A percentile compares a stretch with the other conserved stretches of the same genome.
phyloP scores from a whole-genome alignment of 129 eudicot species.

The Scalesia atractyloides region DNA sequence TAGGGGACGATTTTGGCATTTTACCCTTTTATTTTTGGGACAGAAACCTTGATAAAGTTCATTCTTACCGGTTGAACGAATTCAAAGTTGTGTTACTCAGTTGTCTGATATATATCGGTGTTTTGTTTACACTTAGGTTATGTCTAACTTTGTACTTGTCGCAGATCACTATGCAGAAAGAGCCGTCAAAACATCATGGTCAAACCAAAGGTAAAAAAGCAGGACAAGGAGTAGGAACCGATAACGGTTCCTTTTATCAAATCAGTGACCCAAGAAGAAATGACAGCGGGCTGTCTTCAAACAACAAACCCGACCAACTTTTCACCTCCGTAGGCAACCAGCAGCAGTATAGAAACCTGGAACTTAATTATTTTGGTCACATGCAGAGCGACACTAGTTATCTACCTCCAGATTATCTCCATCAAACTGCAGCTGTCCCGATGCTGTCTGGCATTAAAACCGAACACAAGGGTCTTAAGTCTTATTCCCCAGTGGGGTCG shows the following conservation, averaged over 20 bases:
- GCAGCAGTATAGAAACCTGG: constrained; percentile 38
- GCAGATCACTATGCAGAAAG: constrained; percentile 35
- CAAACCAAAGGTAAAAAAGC: constrained; percentile 47
- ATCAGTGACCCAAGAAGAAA: constrained; percentile 33
- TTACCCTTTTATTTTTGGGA: neutral
- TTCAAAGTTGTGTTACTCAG: constrained; percentile 8
- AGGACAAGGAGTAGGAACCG: constrained; percentile 31
- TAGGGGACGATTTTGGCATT: no score
- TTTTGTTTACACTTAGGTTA: constrained; percentile 9
- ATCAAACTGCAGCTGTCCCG: constrained; percentile 34
- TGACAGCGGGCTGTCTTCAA: constrained; percentile 32
- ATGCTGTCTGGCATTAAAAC: constrained; percentile 42
- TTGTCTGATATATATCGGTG: neutral
- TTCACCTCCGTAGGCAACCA: constrained; percentile 34
- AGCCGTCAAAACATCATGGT: constrained; percentile 45
- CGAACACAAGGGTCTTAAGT: constrained; percentile 35
- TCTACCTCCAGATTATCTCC: constrained; percentile 41
- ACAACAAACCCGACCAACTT: constrained; percentile 32
- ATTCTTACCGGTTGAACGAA: constrained; percentile 15
- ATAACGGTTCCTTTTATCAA: constrained; percentile 34
- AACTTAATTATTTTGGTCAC: constrained; percentile 42
- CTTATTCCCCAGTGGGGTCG: constrained; percentile 50
- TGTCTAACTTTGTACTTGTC: constrained; percentile 18
- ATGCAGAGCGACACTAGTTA: constrained; percentile 32
- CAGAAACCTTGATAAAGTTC: constrained; percentile 6